These are phyloP conservation scores for Senecio squalidus DNA, from an alignment of 140 eudicot genomes.

Conservation along the genomic window DNA sequence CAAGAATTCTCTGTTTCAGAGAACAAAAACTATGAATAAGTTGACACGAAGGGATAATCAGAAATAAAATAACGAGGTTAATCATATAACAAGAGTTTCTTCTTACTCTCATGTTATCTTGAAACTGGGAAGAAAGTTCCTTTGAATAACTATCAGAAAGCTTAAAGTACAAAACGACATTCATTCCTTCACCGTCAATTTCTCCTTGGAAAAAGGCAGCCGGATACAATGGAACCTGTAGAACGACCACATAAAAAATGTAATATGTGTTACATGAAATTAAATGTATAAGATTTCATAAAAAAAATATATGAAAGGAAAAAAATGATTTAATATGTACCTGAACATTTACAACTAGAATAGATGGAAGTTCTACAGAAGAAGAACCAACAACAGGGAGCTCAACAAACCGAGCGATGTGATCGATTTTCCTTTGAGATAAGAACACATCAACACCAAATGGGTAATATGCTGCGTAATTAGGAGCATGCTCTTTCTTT, in stretches of 20 bases:
- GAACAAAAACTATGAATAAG: conserved; percentile 1
- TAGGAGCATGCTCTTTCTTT: conserved; percentile 52
- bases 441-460: conserved; percentile 60
- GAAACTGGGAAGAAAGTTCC: conserved; percentile 52
- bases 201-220: conserved; percentile 71
- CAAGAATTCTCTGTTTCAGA: conserved; percentile 41
- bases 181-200: conserved; percentile 83
- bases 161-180: conserved; percentile 63
- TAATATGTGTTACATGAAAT: not conserved
- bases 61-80: not conserved
- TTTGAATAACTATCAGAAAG: conserved; percentile 56
- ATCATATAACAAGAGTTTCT: not conserved
- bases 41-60: not conserved
- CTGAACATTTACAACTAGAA: conserved; percentile 58
- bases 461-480: conserved; percentile 50
- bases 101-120: conserved; percentile 50
- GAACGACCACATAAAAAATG: not conserved
- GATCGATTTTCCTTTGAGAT: conserved; percentile 50
- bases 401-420: conserved; percentile 59
- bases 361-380: conserved; percentile 42
- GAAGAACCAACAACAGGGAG: conserved; percentile 46
- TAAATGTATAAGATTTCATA: not conserved
- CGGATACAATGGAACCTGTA: conserved; percentile 69
- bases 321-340: conserved; percentile 1
- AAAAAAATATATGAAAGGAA: not conserved